Evolutionary conservation across 2,329 filamentous ascomycete species (phyloP), one percentile per base, ranked within the genome.

Genomic region (Ascosphaera pollenicola): DNA sequence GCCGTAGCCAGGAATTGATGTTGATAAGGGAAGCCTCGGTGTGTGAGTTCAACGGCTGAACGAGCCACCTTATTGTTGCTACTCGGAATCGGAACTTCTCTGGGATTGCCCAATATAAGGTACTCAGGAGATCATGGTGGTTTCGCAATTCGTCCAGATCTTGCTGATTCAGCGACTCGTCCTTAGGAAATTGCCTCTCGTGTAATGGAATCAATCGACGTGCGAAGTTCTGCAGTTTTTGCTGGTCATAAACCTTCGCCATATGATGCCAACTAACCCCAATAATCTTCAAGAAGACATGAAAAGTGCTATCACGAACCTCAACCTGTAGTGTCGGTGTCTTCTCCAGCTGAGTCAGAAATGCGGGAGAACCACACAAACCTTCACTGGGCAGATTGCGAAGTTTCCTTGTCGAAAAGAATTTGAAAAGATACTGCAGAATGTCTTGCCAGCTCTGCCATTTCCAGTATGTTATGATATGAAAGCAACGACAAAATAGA

Each of bases 121-220:
- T 69, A 40, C 65, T 69, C 0, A 75, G 58, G 13, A 75, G 56
- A 47, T 75, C 69, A 44, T 73, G 69, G 42, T 75, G 69, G 45
- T 75, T 75, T 37, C 69, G 63, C 36, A 75, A 53, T 1, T 70
- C 68, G 39, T 68, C 63, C 10, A 75, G 53, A 44, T 70, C 69
- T 41, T 64, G 59, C 39, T 65, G 59, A 21, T 58, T 59, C 11
- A 75, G 50, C 3, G 60, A 53, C 42, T 67, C 57, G 19, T 75
- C 70, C 48, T 73, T 75, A 2, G 63, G 68, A 49, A 72, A 71
- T 4, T 56, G 63, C n/a, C 69, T 64, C 3, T 67, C 68, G 48
- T 74, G 69, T 41, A 73, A 74, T 3, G 71, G 71, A 24, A 73
- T 59, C 17, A 69, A 59, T 17, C 71, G 64, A 58, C 66, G 72